Percentiles rank a stretch among this genome's conserved stretches.
Evolutionary conservation across 1,284 basidiomycete species (phyloP).

Genomic region (Pseudozyma thailandica): DNA sequence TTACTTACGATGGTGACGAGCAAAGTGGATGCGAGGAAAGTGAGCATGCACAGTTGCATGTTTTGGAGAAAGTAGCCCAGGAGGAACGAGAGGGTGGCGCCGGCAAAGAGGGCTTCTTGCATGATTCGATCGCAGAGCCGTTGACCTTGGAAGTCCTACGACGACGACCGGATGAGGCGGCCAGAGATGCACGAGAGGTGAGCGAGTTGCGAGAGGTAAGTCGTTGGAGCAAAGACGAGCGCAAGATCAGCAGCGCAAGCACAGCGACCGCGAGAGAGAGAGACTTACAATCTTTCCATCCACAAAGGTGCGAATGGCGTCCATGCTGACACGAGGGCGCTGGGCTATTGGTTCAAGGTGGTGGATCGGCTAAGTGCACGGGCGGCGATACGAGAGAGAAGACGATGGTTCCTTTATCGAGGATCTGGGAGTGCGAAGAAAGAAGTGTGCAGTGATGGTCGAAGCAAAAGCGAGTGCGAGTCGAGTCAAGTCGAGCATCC

Average conservation of each 20-base stretch:
- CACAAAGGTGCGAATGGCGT: conserved; percentile 26
- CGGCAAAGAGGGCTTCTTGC: conserved; percentile 34
- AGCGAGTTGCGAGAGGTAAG: no score
- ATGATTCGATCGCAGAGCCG: conserved; percentile 36
- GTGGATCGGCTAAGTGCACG: no score
- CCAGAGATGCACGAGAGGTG: background rate
- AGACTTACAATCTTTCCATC: conserved; percentile 45
- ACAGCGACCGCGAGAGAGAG: background rate
- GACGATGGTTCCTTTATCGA: no score
- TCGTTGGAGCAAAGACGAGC: no score
- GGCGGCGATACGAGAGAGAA: no score
- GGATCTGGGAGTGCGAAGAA: background rate
- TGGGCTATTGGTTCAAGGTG: no score
- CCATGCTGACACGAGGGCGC: conserved; percentile 30
- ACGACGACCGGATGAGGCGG: no score
- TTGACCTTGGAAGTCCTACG: conserved; percentile 47
- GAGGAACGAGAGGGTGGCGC: conserved; percentile 20
- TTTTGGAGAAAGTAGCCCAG: conserved; percentile 34
- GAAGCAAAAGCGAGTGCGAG: no score
- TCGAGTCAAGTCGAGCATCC: no score
- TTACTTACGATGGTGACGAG: conserved; percentile 27
- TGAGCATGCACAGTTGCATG: conserved; percentile 39
- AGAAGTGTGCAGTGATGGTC: no score
- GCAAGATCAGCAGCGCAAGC: no score
- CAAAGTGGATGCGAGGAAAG: conserved; percentile 12